Evolutionary conservation across 768 basidiomycete genomes (phyloP).

Genomic region (Pulveroboletus sp.): DNA sequence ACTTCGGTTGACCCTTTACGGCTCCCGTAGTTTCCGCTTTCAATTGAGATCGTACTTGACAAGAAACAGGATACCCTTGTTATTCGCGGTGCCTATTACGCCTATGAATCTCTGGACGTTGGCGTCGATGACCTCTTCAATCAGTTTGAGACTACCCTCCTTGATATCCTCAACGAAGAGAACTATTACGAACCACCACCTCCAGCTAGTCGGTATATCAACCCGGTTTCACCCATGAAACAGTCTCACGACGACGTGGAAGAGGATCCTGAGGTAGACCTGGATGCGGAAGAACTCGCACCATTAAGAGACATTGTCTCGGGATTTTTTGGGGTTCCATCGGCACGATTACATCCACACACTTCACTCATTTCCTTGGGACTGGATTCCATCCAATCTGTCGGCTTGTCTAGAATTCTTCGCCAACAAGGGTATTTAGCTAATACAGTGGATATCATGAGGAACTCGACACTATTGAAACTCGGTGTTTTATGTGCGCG

Average conservation of each 20-base stretch:
- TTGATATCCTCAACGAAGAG: conserved; percentile 11
- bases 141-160: conserved; percentile 24
- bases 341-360: conserved; percentile 7
- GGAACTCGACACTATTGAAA: conserved; percentile 17
- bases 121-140: conserved; percentile 20
- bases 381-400: conserved; percentile 44
- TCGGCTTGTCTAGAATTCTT: conserved; percentile 37
- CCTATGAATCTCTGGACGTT: conserved; percentile 11
- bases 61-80: conserved; percentile 12
- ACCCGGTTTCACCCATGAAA: neutral
- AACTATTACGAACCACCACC: neutral
- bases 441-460: conserved; percentile 37
- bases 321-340: conserved; percentile 12
- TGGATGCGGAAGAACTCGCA: conserved; percentile 1
- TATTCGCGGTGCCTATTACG: conserved; percentile 22
- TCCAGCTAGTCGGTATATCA: neutral
- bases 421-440: conserved; percentile 30
- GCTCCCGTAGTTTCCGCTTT: conserved; percentile 19
- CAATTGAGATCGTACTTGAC: conserved; percentile 25
- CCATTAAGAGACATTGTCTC: conserved; percentile 17
- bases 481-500: conserved; percentile 12
- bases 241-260: neutral
- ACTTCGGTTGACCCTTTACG: neutral
- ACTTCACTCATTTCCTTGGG: conserved; percentile 43
- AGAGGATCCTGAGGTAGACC: neutral